Conservation (phyloP, 2,329 filamentous ascomycete genomes). For the Polychaeton citri region DNA sequence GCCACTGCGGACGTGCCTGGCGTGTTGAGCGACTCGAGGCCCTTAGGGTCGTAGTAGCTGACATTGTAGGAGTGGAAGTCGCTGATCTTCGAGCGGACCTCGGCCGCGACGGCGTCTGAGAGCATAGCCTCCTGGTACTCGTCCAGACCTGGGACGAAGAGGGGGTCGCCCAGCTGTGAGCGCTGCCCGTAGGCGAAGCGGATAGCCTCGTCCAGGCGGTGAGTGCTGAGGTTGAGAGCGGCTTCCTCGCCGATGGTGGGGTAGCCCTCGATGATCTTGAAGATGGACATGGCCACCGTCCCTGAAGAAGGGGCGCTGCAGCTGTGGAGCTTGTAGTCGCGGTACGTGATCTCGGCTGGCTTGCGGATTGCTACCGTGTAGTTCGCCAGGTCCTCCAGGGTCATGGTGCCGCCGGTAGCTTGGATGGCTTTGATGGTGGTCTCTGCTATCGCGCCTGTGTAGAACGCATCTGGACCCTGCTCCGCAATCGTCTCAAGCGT, state of each 20-base stretch:
- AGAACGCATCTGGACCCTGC: slow-evolving; percentile 55
- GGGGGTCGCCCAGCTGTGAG: slow-evolving; percentile 69
- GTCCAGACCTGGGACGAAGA: slow-evolving; percentile 51
- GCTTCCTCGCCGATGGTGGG: slow-evolving; percentile 45
- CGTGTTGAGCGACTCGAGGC: slow-evolving; percentile 53
- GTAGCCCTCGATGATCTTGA: slow-evolving; percentile 78
- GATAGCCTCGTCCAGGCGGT: slow-evolving; percentile 78
- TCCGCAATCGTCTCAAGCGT: slow-evolving; percentile 67
- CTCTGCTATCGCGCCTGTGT: slow-evolving; percentile 57
- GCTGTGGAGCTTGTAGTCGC: slow-evolving; percentile 56
- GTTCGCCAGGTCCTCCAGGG: slow-evolving; percentile 58
- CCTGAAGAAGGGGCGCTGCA: slow-evolving; percentile 68
- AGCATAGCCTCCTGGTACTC: slow-evolving; percentile 57
- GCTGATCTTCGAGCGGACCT: slow-evolving; percentile 53
- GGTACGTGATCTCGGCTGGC: slow-evolving; percentile 40
- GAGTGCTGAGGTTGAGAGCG: slow-evolving; percentile 54
- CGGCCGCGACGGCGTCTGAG: slow-evolving; percentile 42
- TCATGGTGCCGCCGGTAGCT: slow-evolving; percentile 69
- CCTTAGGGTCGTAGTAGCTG: slow-evolving; percentile 57
- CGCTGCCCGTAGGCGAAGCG: slow-evolving; percentile 72
- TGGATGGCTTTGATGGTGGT: slow-evolving; percentile 59
- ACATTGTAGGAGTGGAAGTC: slow-evolving; percentile 61
- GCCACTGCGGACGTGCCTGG: slow-evolving; percentile 65
- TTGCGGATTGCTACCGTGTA: slow-evolving; percentile 57
- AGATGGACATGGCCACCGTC: slow-evolving; percentile 55